Evolutionary conservation across 805 yeast species (phyloP), one percentile per base, ranked within the genome.

Genomic region (Candida broadrunensis): DNA sequence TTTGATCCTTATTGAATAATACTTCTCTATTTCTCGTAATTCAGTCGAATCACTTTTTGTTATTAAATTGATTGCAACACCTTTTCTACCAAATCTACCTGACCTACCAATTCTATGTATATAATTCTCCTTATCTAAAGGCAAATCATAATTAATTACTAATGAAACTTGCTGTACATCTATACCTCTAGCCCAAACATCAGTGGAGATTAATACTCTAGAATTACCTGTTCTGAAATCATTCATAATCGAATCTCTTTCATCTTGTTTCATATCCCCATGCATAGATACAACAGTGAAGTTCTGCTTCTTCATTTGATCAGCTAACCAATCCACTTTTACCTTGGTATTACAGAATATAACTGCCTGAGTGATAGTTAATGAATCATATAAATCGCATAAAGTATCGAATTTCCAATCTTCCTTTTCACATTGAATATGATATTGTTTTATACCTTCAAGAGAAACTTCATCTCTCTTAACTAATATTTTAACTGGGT

Each of bases 61-160:
- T 57, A 89, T 83, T 56, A 93, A 85, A 76, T 90, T 93, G 67
- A 91, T 88, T 44, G 99, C 97, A 58, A 86, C 95, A 75, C 96
- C 99, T 75, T 90, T 91, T 70, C 99, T 83, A 55, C 99, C 99
- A 74, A 91, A 91, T 64, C 99, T 83, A 50, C 98, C 99, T 53
- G 96, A 89, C 68, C 99, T 84, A 66, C 99, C 99, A 52, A 91
- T 91, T 70, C 99, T 81, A 75, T 91, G 99, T 60, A 91, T 83
- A 67, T 91, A 91, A 77, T 91, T 91, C 68, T 91, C 98, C 62
- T 84, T 82, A 77, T 93, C 89, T 49, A 79, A 66, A 42, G 99
- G 98, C 64, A 91, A 72, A 67, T 91, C 99, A 71, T 87, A 91
- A 77, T 91, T 91, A 59, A 91, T 88, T 45, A 91, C 99, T 52